Conservation (phyloP, 495 filamentous ascomycete species). For the Aspergillus incahuasiensis region DNA sequence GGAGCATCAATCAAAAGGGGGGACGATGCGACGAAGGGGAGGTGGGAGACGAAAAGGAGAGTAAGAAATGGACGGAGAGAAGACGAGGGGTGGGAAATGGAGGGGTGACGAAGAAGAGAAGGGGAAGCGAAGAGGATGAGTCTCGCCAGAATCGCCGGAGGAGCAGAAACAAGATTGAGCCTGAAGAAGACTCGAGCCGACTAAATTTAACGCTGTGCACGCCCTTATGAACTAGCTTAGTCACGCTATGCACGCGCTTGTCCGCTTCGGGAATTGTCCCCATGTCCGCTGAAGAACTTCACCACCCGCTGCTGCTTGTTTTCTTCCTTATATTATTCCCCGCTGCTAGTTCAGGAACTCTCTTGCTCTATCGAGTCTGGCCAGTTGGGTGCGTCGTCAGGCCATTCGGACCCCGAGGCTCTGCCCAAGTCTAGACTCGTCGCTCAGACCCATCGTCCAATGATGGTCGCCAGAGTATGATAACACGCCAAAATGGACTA, state of each 20-base stretch:
- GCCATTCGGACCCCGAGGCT: background rate
- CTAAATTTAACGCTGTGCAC: background rate
- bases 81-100: slow-evolving; percentile 17
- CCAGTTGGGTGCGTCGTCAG: background rate
- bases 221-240: background rate
- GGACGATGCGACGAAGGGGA: slow-evolving; percentile 22
- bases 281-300: slow-evolving; percentile 1
- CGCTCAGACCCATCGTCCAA: slow-evolving; percentile 1
- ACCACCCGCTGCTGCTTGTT: background rate
- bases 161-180: slow-evolving; percentile 1
- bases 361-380: background rate
- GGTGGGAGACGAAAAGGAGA: slow-evolving; percentile 1
- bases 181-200: slow-evolving; percentile 1
- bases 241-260: slow-evolving; percentile 1
- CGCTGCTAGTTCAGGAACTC: background rate
- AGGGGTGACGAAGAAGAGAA: slow-evolving; percentile 24
- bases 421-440: background rate
- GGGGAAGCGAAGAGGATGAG: slow-evolving; percentile 1
- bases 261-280: slow-evolving; percentile 8
- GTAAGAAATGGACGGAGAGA: slow-evolving; percentile 11
- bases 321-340: background rate
- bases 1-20: slow-evolving; percentile 22
- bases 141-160: background rate
- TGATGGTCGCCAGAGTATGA: slow-evolving; percentile 7
- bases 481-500: slow-evolving; percentile 22